A percentile compares a stretch with the other conserved stretches of the same genome.
Evolutionary conservation across 352 stramenopile genomes (phyloP).

Genomic region (Phytophthora hybrid): DNA sequence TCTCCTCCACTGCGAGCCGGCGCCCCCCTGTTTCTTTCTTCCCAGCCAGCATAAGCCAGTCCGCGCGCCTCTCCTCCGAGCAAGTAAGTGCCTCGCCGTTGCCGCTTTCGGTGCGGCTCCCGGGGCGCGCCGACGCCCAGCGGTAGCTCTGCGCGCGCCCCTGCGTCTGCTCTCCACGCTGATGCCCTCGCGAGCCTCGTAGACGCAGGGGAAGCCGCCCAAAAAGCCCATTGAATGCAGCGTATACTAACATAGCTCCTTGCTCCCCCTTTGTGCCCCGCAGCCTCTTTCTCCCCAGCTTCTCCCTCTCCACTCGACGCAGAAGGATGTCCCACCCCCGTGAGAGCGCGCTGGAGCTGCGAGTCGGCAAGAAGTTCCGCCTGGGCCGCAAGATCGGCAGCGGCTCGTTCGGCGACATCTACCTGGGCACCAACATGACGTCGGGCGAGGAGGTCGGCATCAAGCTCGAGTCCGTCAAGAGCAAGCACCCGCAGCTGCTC

Average conservation of each 20-base stretch:
- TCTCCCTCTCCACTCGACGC: slow-evolving; percentile 14
- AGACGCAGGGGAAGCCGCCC: slow-evolving; percentile 14
- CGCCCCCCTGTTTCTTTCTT: slow-evolving; percentile 53
- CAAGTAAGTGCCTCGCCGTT: slow-evolving; percentile 33
- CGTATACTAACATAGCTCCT: slow-evolving; percentile 21
- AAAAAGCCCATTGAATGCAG: slow-evolving; percentile 1
- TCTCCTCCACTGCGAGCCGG: slow-evolving; percentile 44
- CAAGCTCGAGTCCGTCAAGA: slow-evolving; percentile 99
- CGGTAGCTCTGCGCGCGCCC: slow-evolving; percentile 11
- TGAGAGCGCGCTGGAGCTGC: slow-evolving; percentile 94
- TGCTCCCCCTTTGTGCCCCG: not conserved
- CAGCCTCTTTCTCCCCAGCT: slow-evolving; percentile 28
- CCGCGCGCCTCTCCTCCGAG: slow-evolving; percentile 34
- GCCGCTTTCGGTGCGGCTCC: slow-evolving; percentile 3
- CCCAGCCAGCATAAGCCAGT: slow-evolving; percentile 44
- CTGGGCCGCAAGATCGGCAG: slow-evolving; percentile 99
- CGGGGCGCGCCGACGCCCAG: not conserved
- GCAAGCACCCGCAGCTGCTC: slow-evolving; percentile 98
- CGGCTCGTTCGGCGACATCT: slow-evolving; percentile 99
- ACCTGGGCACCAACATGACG: slow-evolving; percentile 99
- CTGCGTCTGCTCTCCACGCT: slow-evolving; percentile 16
- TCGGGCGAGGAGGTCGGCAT: slow-evolving; percentile 99
- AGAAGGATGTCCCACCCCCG: slow-evolving; percentile 68
- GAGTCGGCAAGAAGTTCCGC: slow-evolving; percentile 99
- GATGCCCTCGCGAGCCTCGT: no score